Evolutionary conservation across 495 filamentous ascomycete species (phyloP).

Genomic region (Xylaria castorea): DNA sequence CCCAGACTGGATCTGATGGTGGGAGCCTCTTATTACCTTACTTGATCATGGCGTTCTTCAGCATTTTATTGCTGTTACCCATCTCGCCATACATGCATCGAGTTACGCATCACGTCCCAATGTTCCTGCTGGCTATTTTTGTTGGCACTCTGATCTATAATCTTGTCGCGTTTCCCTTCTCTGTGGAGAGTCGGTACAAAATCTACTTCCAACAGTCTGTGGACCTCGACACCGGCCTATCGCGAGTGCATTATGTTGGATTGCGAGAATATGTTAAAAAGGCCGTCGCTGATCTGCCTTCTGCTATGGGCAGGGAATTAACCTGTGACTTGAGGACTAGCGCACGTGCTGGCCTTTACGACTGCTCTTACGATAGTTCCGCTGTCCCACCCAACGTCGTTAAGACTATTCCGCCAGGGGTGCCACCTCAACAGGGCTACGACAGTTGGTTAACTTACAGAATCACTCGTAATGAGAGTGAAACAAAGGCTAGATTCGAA

Average conservation of each 20-base stretch:
- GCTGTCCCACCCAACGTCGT: conserved; percentile 64
- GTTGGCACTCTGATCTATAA: conserved; percentile 84
- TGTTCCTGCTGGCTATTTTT: conserved; percentile 76
- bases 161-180: conserved; percentile 88
- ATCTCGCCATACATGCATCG: conserved; percentile 86
- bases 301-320: conserved; percentile 66
- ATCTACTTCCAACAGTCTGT: conserved; percentile 84
- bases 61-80: conserved; percentile 77
- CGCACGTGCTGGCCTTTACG: conserved; percentile 53
- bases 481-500: conserved; percentile 60
- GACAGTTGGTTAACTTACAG: conserved; percentile 68
- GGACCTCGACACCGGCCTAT: conserved; percentile 74
- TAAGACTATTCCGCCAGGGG: conserved; percentile 45
- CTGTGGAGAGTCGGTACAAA: conserved; percentile 77
- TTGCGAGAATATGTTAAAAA: conserved; percentile 72
- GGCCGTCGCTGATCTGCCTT: conserved; percentile 73
- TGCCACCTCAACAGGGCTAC: conserved; percentile 55
- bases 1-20: conserved; percentile 84
- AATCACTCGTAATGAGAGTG: conserved; percentile 52
- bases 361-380: conserved; percentile 74
- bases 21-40: conserved; percentile 71
- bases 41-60: conserved; percentile 68
- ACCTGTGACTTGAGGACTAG: conserved; percentile 53
- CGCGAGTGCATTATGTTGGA: conserved; percentile 72
- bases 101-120: conserved; percentile 80